These are phyloP conservation scores for Phytophthora megakarya DNA, from an alignment of 352 stramenopile species.

Conservation along the genomic window DNA sequence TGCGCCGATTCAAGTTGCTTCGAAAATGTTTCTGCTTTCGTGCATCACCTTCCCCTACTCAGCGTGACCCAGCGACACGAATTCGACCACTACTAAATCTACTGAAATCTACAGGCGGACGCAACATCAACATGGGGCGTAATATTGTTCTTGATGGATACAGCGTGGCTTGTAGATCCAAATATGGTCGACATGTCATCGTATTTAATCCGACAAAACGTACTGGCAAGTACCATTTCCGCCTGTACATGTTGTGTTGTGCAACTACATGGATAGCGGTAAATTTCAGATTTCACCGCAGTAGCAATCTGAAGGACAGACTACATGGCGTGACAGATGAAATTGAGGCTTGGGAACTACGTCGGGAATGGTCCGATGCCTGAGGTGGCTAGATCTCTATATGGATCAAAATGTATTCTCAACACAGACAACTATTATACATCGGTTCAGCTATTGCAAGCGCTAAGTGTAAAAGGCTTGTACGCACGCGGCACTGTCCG, in stretches of 20 bases:
- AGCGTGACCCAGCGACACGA: conserved; percentile 3
- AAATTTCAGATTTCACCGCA: no score
- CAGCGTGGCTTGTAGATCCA: conserved; percentile 5
- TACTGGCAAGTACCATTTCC: no score
- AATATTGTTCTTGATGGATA: conserved; percentile 13
- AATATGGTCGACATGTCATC: conserved; percentile 6
- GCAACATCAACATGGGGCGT: conserved; percentile 1
- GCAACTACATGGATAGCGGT: no score
- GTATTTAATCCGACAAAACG: conserved; percentile 13
- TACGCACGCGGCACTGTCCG: no score
- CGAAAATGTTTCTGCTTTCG: conserved; percentile 13
- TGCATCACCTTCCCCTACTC: background rate
- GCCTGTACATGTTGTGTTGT: no score
- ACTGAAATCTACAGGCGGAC: conserved; percentile 2
- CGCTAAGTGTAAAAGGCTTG: conserved; percentile 18
- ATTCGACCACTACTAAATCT: conserved; percentile 16
- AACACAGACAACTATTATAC: conserved; percentile 47
- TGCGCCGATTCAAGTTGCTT: conserved; percentile 13
- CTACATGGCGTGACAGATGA: conserved; percentile 14
- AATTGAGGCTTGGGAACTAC: background rate
- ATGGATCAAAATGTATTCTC: conserved; percentile 28
- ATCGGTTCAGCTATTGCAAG: conserved; percentile 29
- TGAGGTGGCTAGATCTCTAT: conserved; percentile 26
- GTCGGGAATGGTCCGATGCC: conserved; percentile 16
- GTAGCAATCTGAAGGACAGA: conserved; percentile 25